A percentile compares a stretch with the other conserved stretches of the same genome.
Evolutionary conservation across 2,329 filamentous ascomycete genomes (phyloP).

Genomic region (Fusarium duplospermum): DNA sequence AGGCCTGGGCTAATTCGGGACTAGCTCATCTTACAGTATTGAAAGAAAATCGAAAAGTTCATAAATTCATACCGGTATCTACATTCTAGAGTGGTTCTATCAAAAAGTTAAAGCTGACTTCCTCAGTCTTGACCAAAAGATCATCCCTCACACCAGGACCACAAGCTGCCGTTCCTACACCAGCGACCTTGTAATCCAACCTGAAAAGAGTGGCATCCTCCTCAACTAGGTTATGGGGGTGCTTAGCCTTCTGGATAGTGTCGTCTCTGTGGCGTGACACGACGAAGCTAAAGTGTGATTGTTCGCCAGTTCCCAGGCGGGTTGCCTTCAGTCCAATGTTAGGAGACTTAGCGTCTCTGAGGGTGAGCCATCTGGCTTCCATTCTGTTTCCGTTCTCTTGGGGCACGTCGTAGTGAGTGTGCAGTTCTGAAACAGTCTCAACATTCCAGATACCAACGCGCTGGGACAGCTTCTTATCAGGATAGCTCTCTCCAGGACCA

Average conservation of each 20-base stretch:
- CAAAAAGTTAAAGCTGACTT: conserved; percentile 56
- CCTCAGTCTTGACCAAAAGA: conserved; percentile 54
- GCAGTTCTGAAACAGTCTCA: conserved; percentile 60
- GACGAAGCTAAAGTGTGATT: conserved; percentile 61
- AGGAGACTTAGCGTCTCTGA: conserved; percentile 39
- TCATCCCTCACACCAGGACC: conserved; percentile 61
- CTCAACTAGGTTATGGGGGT: conserved; percentile 71
- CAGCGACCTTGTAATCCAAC: conserved; percentile 60
- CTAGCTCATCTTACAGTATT: not conserved
- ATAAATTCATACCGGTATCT: not conserved
- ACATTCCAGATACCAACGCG: conserved; percentile 61
- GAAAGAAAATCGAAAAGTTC: not conserved
- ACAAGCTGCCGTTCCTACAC: conserved; percentile 62
- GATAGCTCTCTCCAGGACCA: conserved; percentile 73
- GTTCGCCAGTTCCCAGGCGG: conserved; percentile 23
- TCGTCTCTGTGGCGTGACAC: conserved; percentile 64
- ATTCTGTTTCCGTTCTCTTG: conserved; percentile 76
- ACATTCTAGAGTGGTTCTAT: conserved; percentile 46
- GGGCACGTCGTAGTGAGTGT: conserved; percentile 72
- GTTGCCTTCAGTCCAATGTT: conserved; percentile 35
- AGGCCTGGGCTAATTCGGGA: not conserved
- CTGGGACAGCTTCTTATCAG: conserved; percentile 70
- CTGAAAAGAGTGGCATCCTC: conserved; percentile 58
- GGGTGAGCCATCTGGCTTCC: conserved; percentile 67
- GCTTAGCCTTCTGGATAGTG: conserved; percentile 67